Percentiles rank a stretch among this genome's conserved stretches.
These are phyloP conservation scores for Apiotrichum porosum DNA, from an alignment of 1,284 basidiomycete genomes.

Conservation along the genomic window DNA sequence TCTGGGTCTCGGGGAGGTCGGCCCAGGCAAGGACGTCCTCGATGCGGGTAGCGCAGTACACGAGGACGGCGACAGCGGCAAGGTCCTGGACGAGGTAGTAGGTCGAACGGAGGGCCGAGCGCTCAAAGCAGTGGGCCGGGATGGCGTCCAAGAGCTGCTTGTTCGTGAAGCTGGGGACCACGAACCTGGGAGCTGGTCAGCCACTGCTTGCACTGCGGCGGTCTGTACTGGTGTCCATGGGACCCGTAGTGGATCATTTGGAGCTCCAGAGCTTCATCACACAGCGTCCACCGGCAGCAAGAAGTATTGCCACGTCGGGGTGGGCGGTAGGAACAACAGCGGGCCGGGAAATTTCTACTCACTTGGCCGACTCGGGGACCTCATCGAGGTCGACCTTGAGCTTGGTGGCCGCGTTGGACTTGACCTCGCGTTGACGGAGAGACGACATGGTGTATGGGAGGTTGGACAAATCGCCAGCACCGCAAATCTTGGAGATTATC, in stretches of 20 bases:
- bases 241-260: too few species aligned
- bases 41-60: slow-evolving; percentile 64
- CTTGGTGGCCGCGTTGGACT: slow-evolving; percentile 1
- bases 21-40: slow-evolving; percentile 52
- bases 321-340: too few species aligned
- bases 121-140: slow-evolving; percentile 90
- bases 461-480: not conserved
- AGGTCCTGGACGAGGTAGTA: slow-evolving; percentile 76
- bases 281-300: too few species aligned
- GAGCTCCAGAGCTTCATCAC: too few species aligned
- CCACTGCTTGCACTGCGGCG: not conserved
- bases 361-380: slow-evolving; percentile 8
- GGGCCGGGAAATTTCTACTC: not conserved
- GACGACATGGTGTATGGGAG: slow-evolving; percentile 8
- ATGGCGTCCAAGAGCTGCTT: slow-evolving; percentile 69
- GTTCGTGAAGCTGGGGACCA: slow-evolving; percentile 47
- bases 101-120: slow-evolving; percentile 76
- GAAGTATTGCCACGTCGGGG: too few species aligned
- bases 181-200: slow-evolving; percentile 28
- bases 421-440: slow-evolving; percentile 10
- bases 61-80: slow-evolving; percentile 63
- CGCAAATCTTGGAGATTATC: too few species aligned
- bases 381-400: slow-evolving; percentile 4
- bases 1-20: slow-evolving; percentile 49
- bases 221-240: too few species aligned